Percentiles rank a stretch among this genome's conserved stretches.
phyloP scores from a whole-genome alignment of 176 grass and related monocot genomes.

The Leersia perrieri region DNA sequence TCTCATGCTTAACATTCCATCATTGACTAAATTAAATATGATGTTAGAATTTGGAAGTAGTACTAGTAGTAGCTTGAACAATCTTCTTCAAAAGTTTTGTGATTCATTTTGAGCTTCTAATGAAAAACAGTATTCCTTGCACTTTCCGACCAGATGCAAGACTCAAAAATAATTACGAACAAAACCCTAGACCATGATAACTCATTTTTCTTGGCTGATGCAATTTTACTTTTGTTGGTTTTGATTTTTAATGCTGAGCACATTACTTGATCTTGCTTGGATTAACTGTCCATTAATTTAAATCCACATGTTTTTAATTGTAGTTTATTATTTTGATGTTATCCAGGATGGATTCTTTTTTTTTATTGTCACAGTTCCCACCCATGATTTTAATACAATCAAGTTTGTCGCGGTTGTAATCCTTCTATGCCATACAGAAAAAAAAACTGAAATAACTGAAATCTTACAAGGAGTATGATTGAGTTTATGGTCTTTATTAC shows the following conservation, averaged over 20 bases:
- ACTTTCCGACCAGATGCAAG: background rate
- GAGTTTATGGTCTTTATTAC: background rate
- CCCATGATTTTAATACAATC: too few species aligned
- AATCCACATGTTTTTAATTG: too few species aligned
- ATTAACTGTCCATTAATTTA: too few species aligned
- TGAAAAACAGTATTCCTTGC: background rate
- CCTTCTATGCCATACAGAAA: too few species aligned
- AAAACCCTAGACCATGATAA: background rate
- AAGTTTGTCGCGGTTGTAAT: too few species aligned
- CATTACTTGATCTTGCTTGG: too few species aligned
- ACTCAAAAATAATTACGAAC: background rate
- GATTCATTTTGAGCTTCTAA: background rate
- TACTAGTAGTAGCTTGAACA: background rate
- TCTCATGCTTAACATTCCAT: slow-evolving; percentile 24
- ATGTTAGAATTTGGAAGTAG: background rate
- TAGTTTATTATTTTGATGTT: too few species aligned
- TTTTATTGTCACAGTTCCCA: too few species aligned
- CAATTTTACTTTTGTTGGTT: background rate
- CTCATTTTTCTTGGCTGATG: background rate
- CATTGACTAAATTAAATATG: slow-evolving; percentile 14
- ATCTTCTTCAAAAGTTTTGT: slow-evolving; percentile 10
- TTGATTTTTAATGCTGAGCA: too few species aligned
- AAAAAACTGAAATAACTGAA: too few species aligned
- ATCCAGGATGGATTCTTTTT: too few species aligned
- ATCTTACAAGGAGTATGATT: too few species aligned